A percentile compares a stretch with the other conserved stretches of the same genome.
phyloP scores from a whole-genome alignment of 345 rosid genomes.

The Barbarea vulgaris region DNA sequence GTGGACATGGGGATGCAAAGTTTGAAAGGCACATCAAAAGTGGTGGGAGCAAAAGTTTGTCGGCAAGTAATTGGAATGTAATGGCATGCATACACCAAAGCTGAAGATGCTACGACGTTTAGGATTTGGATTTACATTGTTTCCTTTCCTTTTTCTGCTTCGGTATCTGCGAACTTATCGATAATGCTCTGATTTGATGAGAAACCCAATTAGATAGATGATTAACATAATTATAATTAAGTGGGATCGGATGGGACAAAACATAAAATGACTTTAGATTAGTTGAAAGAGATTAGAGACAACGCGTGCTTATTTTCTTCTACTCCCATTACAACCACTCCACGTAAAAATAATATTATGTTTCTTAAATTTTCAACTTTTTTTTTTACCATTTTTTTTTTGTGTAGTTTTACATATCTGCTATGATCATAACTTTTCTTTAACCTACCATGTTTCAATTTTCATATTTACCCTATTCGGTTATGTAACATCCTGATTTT shows the following conservation, averaged over 20 bases:
- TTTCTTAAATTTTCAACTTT: constrained; percentile 7
- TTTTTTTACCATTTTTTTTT: background rate
- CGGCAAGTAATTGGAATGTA: constrained; percentile 56
- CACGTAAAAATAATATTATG: constrained; percentile 29
- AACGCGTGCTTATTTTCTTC: constrained; percentile 38
- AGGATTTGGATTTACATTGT: constrained; percentile 42
- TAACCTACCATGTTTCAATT: background rate
- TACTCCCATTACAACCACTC: constrained; percentile 43
- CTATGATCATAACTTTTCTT: background rate
- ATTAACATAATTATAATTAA: constrained; percentile 23
- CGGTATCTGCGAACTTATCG: constrained; percentile 33
- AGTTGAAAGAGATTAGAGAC: constrained; percentile 42
- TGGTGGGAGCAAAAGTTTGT: constrained; percentile 53
- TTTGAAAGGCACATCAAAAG: constrained; percentile 41
- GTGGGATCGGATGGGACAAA: constrained; percentile 40
- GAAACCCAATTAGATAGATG: constrained; percentile 30
- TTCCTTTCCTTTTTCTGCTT: constrained; percentile 29
- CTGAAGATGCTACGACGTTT: constrained; percentile 56
- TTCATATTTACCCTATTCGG: constrained; percentile 9
- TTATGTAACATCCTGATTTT: no score
- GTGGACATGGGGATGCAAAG: constrained; percentile 24
- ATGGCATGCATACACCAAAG: constrained; percentile 76
- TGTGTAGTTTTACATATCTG: constrained; percentile 3
- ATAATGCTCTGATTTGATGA: constrained; percentile 35
- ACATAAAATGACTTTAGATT: constrained; percentile 39